These are phyloP conservation scores for Cladosporium sphaerospermum DNA, from an alignment of 2,329 filamentous ascomycete species.

Conservation along the genomic window DNA sequence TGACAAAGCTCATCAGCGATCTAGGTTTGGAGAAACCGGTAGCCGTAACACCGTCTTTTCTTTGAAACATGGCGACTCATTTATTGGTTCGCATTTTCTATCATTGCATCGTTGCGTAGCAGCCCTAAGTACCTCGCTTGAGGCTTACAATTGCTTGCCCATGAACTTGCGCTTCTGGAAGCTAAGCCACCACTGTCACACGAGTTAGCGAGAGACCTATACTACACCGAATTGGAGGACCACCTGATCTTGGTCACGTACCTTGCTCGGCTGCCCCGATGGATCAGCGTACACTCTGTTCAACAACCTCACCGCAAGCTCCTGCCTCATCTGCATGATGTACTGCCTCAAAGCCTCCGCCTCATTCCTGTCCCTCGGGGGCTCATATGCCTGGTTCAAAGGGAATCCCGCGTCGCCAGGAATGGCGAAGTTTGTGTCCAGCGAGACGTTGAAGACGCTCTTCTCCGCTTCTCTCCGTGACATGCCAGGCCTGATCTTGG, in stretches of 20 bases:
- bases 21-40: no score
- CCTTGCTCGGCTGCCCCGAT: slow-evolving; percentile 57
- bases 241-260: slow-evolving; percentile 24
- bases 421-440: slow-evolving; percentile 88
- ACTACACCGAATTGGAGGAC: no score
- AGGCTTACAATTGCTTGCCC: slow-evolving; percentile 63
- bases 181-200: slow-evolving; percentile 90
- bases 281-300: slow-evolving; percentile 79
- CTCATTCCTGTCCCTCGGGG: slow-evolving; percentile 78
- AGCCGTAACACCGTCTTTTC: no score
- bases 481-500: slow-evolving; percentile 75
- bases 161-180: slow-evolving; percentile 99
- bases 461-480: slow-evolving; percentile 60
- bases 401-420: slow-evolving; percentile 91
- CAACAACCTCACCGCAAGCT: slow-evolving; percentile 75
- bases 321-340: slow-evolving; percentile 85
- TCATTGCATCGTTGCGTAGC: slow-evolving; percentile 5
- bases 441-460: slow-evolving; percentile 81
- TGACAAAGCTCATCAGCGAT: no score
- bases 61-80: no score
- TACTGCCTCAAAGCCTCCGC: slow-evolving; percentile 86
- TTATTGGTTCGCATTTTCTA: neutral
- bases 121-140: neutral
- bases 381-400: slow-evolving; percentile 92
- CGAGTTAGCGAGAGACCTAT: slow-evolving; percentile 21